Evolutionary conservation across 2,329 filamentous ascomycete genomes (phyloP), one percentile per base, ranked within the genome.

Genomic region (Fusarium buharicum): DNA sequence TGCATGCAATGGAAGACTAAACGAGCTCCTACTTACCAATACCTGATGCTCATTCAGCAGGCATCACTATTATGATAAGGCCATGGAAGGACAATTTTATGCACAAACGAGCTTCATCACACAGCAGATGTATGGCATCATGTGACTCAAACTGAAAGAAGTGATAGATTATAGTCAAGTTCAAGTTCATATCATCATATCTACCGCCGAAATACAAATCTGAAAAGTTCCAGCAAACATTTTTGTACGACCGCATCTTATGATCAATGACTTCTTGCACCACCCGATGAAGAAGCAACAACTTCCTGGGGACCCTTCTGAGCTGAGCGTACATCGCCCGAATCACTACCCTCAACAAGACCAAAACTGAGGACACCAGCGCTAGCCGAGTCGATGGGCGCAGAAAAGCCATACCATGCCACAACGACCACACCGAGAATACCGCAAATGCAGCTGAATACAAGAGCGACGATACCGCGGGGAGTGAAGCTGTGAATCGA

Each of bases 381-480:
- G 20, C 50, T 62, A 12, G 57, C 54, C 13, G 63, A 46, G n/a
- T 70, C 64, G 17, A 46, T 45, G 8, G 59, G 51, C 2, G 51
- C 38, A 18, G 63, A 52, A 31, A 71, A 60, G 12, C 87, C 89
- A 75, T 90, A 93, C 75, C 89, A 88, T 2, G 81, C 82, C 53
- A 95, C 87, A 20, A 87, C 84, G 0, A 76, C 80, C 64, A 92
- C 80, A 12, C 91, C 91, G 8, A 91, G 68, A 43, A 93, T 79
- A 4, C 90, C 92, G 4, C 82, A 82, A 5, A 93, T 65, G 62
- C 84, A 85, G 70, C 88, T 91, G 72, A 94, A 93, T 7, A 89
- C 88, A 65, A 95, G 76, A 9, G 92, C 91, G 2, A 92, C 86
- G 43, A 91, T 90, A 8, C 91, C 92, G 28, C 83, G 82, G 0